Evolutionary conservation across 805 yeast species (phyloP).

Genomic region (Metschnikowia shivogae): DNA sequence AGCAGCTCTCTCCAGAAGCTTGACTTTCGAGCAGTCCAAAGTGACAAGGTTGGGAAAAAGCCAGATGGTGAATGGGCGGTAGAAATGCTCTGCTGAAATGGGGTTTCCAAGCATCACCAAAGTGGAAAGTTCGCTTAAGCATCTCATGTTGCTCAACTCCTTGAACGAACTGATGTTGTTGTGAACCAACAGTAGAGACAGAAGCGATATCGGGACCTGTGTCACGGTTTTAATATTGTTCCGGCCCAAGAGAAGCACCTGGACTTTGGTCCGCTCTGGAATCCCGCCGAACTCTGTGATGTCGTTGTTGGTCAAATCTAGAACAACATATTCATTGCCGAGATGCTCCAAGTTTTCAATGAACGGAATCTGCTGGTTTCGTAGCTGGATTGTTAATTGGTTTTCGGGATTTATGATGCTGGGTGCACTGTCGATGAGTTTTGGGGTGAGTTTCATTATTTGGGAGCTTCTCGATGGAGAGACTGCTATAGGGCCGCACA

Average conservation of each 20-base stretch:
- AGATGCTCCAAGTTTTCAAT: constrained; percentile 35
- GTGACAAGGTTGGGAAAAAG: constrained; percentile 57
- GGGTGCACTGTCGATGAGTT: constrained; percentile 28
- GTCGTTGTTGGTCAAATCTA: constrained; percentile 77
- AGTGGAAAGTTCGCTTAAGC: constrained; percentile 17
- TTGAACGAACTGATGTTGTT: constrained; percentile 47
- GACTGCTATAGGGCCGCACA: neutral
- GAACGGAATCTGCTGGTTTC: constrained; percentile 29
- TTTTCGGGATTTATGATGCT: constrained; percentile 33
- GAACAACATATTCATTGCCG: constrained; percentile 38
- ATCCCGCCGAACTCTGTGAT: constrained; percentile 50
- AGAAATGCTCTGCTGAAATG: constrained; percentile 45
- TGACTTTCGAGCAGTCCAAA: constrained; percentile 66
- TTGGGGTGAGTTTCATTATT: constrained; percentile 36
- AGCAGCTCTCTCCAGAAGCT: constrained; percentile 45
- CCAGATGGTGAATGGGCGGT: constrained; percentile 59
- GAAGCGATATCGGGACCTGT: constrained; percentile 28
- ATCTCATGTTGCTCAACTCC: constrained; percentile 25
- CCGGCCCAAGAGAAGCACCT: constrained; percentile 56
- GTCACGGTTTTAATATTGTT: constrained; percentile 50
- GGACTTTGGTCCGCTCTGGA: constrained; percentile 41
- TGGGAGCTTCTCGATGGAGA: neutral
- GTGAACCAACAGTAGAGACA: constrained; percentile 47
- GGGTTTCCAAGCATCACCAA: constrained; percentile 59
- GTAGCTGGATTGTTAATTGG: constrained; percentile 31